Conservation (phyloP, 352 stramenopile species). For the Peronosclerospora sorghi region DNA sequence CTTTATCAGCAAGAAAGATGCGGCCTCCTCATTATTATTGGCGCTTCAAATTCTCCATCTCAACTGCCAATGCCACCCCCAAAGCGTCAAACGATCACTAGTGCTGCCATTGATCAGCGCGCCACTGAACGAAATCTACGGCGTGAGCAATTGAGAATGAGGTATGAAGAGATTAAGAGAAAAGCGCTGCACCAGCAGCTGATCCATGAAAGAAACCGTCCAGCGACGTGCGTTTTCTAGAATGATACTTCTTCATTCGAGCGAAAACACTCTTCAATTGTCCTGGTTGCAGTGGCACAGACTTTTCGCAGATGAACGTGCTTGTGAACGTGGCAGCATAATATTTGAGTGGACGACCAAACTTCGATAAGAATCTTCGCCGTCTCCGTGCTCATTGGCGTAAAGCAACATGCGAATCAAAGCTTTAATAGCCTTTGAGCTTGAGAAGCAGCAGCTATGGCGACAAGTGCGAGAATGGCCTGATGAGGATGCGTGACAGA, state of each 20-base stretch:
- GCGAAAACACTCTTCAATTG: constrained; percentile 17
- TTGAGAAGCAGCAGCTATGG: constrained; percentile 50
- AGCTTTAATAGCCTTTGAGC: constrained; percentile 17
- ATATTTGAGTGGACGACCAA: constrained; percentile 1
- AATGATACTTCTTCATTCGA: constrained; percentile 11
- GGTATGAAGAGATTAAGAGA: constrained; percentile 39
- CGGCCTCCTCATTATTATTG: not conserved
- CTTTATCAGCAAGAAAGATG: not conserved
- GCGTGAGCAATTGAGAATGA: constrained; percentile 36
- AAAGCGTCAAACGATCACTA: constrained; percentile 30
- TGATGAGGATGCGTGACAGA: constrained; percentile 17
- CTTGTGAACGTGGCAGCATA: constrained; percentile 6
- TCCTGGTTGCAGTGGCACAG: constrained; percentile 22
- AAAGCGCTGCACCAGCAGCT: constrained; percentile 39
- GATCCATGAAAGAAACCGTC: constrained; percentile 22
- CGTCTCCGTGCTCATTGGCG: constrained; percentile 25
- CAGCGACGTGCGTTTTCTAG: constrained; percentile 9
- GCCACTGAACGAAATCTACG: constrained; percentile 42
- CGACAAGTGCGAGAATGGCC: constrained; percentile 54
- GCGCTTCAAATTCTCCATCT: not conserved
- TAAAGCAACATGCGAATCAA: constrained; percentile 13
- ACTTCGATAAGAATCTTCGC: constrained; percentile 12
- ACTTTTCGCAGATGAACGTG: constrained; percentile 3
- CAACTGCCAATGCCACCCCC: constrained; percentile 1
- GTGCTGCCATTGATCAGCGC: constrained; percentile 44